A percentile compares a stretch with the other conserved stretches of the same genome.
Evolutionary conservation across 2,329 filamentous ascomycete species (phyloP).

Genomic region (Arthrinium puccinioides): DNA sequence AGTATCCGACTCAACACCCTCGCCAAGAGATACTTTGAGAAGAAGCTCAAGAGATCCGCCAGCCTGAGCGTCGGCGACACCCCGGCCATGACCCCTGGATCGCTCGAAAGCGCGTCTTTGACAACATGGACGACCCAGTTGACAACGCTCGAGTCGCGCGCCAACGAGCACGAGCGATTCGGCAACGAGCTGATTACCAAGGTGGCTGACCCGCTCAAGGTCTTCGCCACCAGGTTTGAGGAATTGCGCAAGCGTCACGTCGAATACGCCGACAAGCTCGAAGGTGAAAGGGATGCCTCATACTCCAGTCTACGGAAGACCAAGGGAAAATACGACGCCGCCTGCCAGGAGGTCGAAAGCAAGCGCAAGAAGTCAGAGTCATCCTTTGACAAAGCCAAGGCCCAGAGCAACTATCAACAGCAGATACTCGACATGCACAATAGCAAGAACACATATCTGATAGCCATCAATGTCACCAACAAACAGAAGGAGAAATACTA

Average conservation of each 20-base stretch:
- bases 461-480: slow-evolving; percentile 93
- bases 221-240: slow-evolving; percentile 68
- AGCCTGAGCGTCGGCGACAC: slow-evolving; percentile 89
- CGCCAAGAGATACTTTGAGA: slow-evolving; percentile 95
- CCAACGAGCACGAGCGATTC: slow-evolving; percentile 82
- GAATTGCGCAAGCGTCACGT: slow-evolving; percentile 86
- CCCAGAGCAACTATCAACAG: slow-evolving; percentile 84
- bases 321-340: slow-evolving; percentile 87
- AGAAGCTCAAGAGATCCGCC: slow-evolving; percentile 86
- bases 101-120: slow-evolving; percentile 89
- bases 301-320: slow-evolving; percentile 83
- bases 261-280: slow-evolving; percentile 82
- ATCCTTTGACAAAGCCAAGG: slow-evolving; percentile 90
- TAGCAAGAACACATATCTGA: slow-evolving; percentile 95
- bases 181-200: slow-evolving; percentile 70
- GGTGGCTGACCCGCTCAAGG: slow-evolving; percentile 81
- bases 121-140: slow-evolving; percentile 96
- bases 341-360: slow-evolving; percentile 91
- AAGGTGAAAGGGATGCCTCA: slow-evolving; percentile 78
- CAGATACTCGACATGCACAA: slow-evolving; percentile 96
- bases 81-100: slow-evolving; percentile 87
- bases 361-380: slow-evolving; percentile 92
- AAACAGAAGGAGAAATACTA: slow-evolving; percentile 98
- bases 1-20: slow-evolving; percentile 77
- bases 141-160: slow-evolving; percentile 79